phyloP scores from a whole-genome alignment of 2,329 filamentous ascomycete genomes.

The Phialemonium atrogriseum region DNA sequence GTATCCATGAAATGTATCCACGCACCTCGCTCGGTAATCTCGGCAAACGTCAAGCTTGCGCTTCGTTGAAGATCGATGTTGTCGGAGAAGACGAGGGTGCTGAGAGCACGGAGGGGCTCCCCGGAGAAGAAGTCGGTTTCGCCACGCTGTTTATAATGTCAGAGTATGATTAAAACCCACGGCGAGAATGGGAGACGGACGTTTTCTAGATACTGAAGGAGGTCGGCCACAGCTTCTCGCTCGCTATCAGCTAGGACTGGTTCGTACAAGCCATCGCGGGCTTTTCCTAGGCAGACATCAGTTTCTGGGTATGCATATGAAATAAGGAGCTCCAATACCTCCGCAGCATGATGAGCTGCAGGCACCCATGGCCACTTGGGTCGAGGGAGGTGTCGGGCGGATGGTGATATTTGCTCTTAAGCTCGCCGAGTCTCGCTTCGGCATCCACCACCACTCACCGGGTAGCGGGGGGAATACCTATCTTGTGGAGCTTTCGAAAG shows the following conservation, averaged over 20 bases:
- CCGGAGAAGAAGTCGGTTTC: slow-evolving; percentile 98
- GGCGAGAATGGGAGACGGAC: too few relatives aligned
- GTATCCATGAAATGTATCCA: slow-evolving; percentile 7
- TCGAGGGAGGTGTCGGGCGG: slow-evolving; percentile 4
- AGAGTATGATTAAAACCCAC: too few relatives aligned
- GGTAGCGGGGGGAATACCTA: too few relatives aligned
- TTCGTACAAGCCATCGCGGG: slow-evolving; percentile 76
- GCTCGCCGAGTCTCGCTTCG: slow-evolving; percentile 2
- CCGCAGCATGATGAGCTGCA: slow-evolving; percentile 56
- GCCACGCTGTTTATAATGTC: slow-evolving; percentile 57
- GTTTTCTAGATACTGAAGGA: slow-evolving; percentile 93
- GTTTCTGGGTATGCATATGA: slow-evolving; percentile 1
- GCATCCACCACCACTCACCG: too few relatives aligned
- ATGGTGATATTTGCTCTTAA: background rate
- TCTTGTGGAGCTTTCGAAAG: too few relatives aligned
- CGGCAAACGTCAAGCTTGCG: slow-evolving; percentile 95
- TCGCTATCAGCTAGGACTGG: slow-evolving; percentile 90
- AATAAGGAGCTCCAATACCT: slow-evolving; percentile 25
- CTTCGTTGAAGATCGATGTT: slow-evolving; percentile 97
- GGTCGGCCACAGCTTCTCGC: slow-evolving; percentile 90
- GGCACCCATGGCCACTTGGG: slow-evolving; percentile 45
- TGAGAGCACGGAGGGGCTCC: slow-evolving; percentile 86
- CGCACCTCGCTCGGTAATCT: slow-evolving; percentile 95
- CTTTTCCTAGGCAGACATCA: slow-evolving; percentile 46
- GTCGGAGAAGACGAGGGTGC: slow-evolving; percentile 94